A percentile compares a stretch with the other conserved stretches of the same genome.
phyloP scores from a whole-genome alignment of 768 basidiomycete genomes.

The Hericium rajendrae region DNA sequence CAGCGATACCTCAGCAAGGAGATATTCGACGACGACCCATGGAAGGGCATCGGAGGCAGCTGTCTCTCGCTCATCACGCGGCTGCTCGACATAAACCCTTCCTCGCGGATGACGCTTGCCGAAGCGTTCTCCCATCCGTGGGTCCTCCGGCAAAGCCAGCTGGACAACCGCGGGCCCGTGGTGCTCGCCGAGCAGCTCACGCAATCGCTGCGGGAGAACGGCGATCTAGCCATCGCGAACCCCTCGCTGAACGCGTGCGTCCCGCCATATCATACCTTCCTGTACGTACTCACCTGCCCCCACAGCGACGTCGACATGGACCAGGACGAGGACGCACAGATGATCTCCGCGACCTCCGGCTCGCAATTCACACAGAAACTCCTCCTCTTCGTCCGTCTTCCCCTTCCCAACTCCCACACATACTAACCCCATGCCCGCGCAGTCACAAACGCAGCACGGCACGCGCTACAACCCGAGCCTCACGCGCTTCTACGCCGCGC shows the following conservation, averaged over 20 bases:
- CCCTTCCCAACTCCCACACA: background rate
- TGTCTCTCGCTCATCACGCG: slow-evolving; percentile 63
- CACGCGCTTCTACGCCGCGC: slow-evolving; percentile 70
- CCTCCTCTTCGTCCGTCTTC: slow-evolving; percentile 66
- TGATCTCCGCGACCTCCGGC: slow-evolving; percentile 43
- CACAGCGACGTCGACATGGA: slow-evolving; percentile 24
- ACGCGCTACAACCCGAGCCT: slow-evolving; percentile 63
- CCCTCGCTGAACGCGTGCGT: slow-evolving; percentile 39
- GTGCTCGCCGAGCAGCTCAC: slow-evolving; percentile 66
- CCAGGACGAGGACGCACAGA: slow-evolving; percentile 49
- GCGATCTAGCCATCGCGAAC: slow-evolving; percentile 66
- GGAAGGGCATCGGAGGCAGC: slow-evolving; percentile 51
- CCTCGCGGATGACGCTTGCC: slow-evolving; percentile 52
- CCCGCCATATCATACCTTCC: background rate
- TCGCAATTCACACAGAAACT: slow-evolving; percentile 77
- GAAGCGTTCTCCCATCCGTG: slow-evolving; percentile 58
- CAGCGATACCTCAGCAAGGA: slow-evolving; percentile 63
- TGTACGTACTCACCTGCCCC: background rate
- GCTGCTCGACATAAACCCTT: slow-evolving; percentile 65
- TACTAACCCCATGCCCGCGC: background rate
- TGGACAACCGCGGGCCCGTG: slow-evolving; percentile 39
- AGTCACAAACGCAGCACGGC: slow-evolving; percentile 82
- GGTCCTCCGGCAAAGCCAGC: slow-evolving; percentile 68
- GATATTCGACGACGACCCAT: slow-evolving; percentile 68
- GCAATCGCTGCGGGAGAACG: slow-evolving; percentile 51